phyloP scores from a whole-genome alignment of 83 land plant species.

The Picea abies region DNA sequence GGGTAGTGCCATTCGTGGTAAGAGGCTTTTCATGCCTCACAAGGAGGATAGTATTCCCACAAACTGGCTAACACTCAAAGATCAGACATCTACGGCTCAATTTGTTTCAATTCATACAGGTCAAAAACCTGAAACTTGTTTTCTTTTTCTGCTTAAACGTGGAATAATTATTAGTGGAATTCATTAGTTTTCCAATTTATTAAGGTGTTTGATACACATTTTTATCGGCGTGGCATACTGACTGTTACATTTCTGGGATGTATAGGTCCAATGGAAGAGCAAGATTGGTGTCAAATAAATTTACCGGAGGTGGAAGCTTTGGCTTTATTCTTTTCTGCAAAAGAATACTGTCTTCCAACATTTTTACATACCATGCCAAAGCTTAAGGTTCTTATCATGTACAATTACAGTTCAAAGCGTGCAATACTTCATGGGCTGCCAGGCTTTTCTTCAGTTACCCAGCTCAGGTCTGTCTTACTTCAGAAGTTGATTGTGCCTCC shows the following conservation, averaged over 20 bases:
- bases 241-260: background rate
- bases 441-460: constrained; percentile 24
- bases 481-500: constrained; percentile 46
- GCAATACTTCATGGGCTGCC: constrained; percentile 39
- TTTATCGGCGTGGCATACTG: background rate
- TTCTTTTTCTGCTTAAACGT: background rate
- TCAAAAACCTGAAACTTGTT: background rate
- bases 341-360: constrained; percentile 52
- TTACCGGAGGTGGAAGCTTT: constrained; percentile 65
- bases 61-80: constrained; percentile 51
- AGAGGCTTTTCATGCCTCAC: constrained; percentile 56
- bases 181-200: background rate
- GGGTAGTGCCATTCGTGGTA: constrained; percentile 15
- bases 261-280: constrained; percentile 59
- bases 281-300: constrained; percentile 51
- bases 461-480: constrained; percentile 46
- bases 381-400: constrained; percentile 46
- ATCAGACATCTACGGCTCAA: constrained; percentile 46
- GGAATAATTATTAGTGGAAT: background rate
- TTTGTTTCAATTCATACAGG: constrained; percentile 72
- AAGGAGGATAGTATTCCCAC: constrained; percentile 51
- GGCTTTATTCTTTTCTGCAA: constrained; percentile 46
- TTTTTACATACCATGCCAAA: constrained; percentile 53
- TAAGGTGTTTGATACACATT: no score
- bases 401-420: constrained; percentile 32